A percentile compares a stretch with the other conserved stretches of the same genome.
These are phyloP conservation scores for Geoglossum cookeanum DNA, from an alignment of 2,329 filamentous ascomycete genomes.

Conservation along the genomic window DNA sequence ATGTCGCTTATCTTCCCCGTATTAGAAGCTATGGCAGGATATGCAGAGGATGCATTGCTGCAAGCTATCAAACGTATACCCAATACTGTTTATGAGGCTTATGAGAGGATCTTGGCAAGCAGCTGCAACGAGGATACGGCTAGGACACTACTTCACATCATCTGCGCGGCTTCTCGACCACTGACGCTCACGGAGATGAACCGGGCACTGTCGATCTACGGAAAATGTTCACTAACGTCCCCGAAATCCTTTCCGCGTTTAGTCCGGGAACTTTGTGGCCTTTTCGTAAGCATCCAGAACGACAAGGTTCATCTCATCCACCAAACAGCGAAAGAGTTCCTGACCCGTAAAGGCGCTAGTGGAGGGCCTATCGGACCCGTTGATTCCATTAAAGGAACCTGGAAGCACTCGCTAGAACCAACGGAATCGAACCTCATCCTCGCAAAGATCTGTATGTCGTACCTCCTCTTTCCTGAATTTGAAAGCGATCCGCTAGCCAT, in stretches of 20 bases:
- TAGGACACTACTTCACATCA: constrained; percentile 7
- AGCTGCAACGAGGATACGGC: constrained; percentile 14
- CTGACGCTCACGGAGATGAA: constrained; percentile 7
- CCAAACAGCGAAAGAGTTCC: neutral
- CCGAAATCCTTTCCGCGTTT: neutral
- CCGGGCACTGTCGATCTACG: neutral
- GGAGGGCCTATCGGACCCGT: neutral
- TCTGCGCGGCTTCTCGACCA: constrained; percentile 6
- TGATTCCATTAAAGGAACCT: constrained; percentile 1
- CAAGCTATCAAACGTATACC: constrained; percentile 12
- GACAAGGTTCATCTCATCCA: neutral
- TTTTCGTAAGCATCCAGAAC: neutral
- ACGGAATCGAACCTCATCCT: neutral
- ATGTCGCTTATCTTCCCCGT: constrained; percentile 18
- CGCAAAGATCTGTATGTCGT: neutral
- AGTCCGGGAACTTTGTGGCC: neutral
- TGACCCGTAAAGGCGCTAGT: neutral
- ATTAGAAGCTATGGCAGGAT: constrained; percentile 14
- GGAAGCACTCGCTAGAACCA: constrained; percentile 5
- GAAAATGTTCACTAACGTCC: neutral
- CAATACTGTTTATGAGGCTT: constrained; percentile 13
- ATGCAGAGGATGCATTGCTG: constrained; percentile 16
- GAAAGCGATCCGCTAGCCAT: too few species aligned
- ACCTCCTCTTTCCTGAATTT: too few species aligned
- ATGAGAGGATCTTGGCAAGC: constrained; percentile 19